Evolutionary conservation across 1,284 basidiomycete genomes (phyloP), one percentile per base, ranked within the genome.

Genomic region (Xerocomus subilludens): DNA sequence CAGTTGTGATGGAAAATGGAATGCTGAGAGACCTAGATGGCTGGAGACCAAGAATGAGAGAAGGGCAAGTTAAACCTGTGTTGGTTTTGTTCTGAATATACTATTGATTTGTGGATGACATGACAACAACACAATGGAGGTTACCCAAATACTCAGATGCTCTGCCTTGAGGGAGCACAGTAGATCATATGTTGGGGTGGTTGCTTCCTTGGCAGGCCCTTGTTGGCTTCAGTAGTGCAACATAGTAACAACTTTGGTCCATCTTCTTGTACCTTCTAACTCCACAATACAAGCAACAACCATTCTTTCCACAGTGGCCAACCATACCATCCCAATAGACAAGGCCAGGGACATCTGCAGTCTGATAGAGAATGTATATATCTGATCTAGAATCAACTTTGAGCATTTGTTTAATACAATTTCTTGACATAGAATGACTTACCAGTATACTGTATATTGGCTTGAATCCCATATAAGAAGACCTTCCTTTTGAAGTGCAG

Each of bases 281-380:
- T 7, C 67, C 67, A 23, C 75, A 77, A 5, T 76, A 76, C 3
- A 76, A 4, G 0, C 30, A 33, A 25, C 75, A 76, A 0, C 71
- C 25, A 13, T 76, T 77, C 9, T 69, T 76, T 3, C 69, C 66
- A 8, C 65, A 51, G 4, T 76, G 74, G 2, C 65, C 70, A 1
- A 76, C 0, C 11, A 45, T 45, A 18, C 42, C 42, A 45, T 45
- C 42, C 42, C 42, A 45, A 18, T 21, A 45, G 14, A 74, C 32
- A 4, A 76, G 27, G 2, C 70, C 32, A 27, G 64, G 70, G 1
- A 58, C 53, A 27, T 76, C 63, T 2, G 73, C 71, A 14, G 49
- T 74, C 1, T 18, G 30, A 20, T 21, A 74, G 5, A 75, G 20
- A 2, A 74, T 30, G 6, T 74, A 69, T 5, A 69, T 5, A 27